Percentiles rank a stretch among this genome's conserved stretches.
These are phyloP conservation scores for Saccharomycopsis sp. DNA, from an alignment of 805 yeast species.

Conservation along the genomic window DNA sequence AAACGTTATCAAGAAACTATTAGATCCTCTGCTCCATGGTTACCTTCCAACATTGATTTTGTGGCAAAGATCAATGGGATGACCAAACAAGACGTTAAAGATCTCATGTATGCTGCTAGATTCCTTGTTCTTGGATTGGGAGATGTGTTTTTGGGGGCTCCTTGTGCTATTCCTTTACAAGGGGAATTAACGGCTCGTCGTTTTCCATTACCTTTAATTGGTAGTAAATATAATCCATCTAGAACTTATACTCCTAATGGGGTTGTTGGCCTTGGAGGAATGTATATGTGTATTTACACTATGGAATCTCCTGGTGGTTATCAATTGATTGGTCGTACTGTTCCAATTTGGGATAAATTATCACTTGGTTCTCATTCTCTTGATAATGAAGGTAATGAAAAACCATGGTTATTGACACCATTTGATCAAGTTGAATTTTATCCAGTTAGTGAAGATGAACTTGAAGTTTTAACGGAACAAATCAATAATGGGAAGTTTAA, in stretches of 20 bases:
- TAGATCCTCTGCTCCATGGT: constrained; percentile 90
- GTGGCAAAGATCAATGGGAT: constrained; percentile 82
- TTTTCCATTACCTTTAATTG: constrained; percentile 55
- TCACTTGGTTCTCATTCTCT: constrained; percentile 54
- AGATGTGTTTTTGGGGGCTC: constrained; percentile 96
- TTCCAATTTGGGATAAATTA: constrained; percentile 96
- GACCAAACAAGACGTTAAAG: constrained; percentile 62
- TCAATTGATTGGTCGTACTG: constrained; percentile 91
- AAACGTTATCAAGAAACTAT: constrained; percentile 89
- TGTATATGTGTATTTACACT: constrained; percentile 97
- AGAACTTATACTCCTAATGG: constrained; percentile 96
- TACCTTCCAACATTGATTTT: constrained; percentile 95
- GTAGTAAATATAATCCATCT: constrained; percentile 92
- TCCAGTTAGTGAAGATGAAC: constrained; percentile 79
- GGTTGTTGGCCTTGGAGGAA: constrained; percentile 96
- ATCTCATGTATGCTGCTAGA: constrained; percentile 81
- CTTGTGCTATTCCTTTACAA: constrained; percentile 96
- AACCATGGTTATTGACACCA: constrained; percentile 87
- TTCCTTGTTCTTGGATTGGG: constrained; percentile 92
- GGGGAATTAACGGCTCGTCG: constrained; percentile 27
- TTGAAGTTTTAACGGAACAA: constrained; percentile 61
- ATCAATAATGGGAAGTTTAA: constrained; percentile 72
- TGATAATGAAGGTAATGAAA: constrained; percentile 21
- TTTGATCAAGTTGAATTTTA: constrained; percentile 93
- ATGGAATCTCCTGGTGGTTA: constrained; percentile 99